phyloP scores from a whole-genome alignment of 192 early-diverging fungal species.

The Diversispora eburnea region DNA sequence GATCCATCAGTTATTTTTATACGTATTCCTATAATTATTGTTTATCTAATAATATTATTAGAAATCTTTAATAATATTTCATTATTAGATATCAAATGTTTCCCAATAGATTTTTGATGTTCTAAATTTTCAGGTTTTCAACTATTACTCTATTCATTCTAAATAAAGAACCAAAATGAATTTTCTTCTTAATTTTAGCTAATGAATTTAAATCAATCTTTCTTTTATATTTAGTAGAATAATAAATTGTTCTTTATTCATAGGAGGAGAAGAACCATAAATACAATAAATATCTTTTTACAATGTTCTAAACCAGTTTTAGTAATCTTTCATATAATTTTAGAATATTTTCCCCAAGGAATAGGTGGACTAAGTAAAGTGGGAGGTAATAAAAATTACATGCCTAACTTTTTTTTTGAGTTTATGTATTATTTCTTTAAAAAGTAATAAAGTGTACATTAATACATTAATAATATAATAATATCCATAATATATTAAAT shows the following conservation, averaged over 20 bases:
- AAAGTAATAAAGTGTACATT: too few species aligned
- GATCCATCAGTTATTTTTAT: slow-evolving; percentile 52
- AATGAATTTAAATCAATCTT: slow-evolving; percentile 37
- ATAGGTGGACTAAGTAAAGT: slow-evolving; percentile 51
- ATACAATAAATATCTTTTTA: slow-evolving; percentile 43
- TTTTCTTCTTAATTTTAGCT: slow-evolving; percentile 29
- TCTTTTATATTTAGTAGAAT: slow-evolving; percentile 10
- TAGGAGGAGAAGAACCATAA: slow-evolving; percentile 45
- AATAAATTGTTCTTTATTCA: background rate
- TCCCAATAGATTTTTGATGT: slow-evolving; percentile 38
- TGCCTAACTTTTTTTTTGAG: too few species aligned
- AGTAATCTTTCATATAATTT: slow-evolving; percentile 49
- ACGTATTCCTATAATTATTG: slow-evolving; percentile 48
- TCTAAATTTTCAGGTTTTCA: slow-evolving; percentile 39
- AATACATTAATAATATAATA: too few species aligned
- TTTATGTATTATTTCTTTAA: too few species aligned
- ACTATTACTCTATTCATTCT: slow-evolving; percentile 47
- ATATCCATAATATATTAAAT: too few species aligned
- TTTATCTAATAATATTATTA: slow-evolving; percentile 37
- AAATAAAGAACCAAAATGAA: slow-evolving; percentile 60
- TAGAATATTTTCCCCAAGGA: slow-evolving; percentile 47
- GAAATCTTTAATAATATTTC: slow-evolving; percentile 41
- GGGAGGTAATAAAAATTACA: slow-evolving; percentile 46
- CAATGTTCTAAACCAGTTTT: slow-evolving; percentile 56
- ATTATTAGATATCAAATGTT: slow-evolving; percentile 46